These are phyloP conservation scores for Cyberlindnera nakhonratchasimensis DNA, from an alignment of 805 yeast species.

Conservation along the genomic window DNA sequence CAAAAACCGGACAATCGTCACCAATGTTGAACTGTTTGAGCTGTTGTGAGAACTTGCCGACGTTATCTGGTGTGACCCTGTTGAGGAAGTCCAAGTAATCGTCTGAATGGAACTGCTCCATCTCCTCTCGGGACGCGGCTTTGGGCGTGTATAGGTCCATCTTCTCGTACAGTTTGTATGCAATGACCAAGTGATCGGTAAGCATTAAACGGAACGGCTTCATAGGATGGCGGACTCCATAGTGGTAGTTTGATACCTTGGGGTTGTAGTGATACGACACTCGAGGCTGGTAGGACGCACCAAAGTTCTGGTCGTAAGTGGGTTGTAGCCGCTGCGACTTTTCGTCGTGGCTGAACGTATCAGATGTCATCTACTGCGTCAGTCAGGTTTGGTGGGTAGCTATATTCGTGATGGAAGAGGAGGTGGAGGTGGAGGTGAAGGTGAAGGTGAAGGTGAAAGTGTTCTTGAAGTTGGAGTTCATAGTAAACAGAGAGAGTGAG, in stretches of 20 bases:
- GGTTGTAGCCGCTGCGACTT: constrained; percentile 44
- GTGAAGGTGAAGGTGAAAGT: no score
- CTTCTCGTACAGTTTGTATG: constrained; percentile 79
- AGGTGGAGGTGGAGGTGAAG: no score
- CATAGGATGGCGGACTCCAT: constrained; percentile 97
- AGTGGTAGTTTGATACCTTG: constrained; percentile 75
- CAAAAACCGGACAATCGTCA: constrained; percentile 88
- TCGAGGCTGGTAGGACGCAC: constrained; percentile 43
- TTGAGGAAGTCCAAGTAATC: constrained; percentile 91
- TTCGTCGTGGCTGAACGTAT: constrained; percentile 39
- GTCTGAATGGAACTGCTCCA: constrained; percentile 77
- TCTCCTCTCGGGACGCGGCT: constrained; percentile 76
- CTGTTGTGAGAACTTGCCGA: constrained; percentile 57
- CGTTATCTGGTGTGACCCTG: constrained; percentile 87
- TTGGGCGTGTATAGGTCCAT: constrained; percentile 90
- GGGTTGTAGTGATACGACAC: constrained; percentile 91
- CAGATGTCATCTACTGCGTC: constrained; percentile 16
- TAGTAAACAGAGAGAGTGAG: no score
- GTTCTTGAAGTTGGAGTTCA: no score
- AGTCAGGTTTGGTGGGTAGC: not conserved
- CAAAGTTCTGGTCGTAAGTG: constrained; percentile 39
- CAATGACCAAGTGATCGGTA: constrained; percentile 85
- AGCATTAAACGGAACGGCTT: constrained; percentile 92
- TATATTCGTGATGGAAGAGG: not conserved
- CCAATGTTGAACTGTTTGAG: constrained; percentile 87